Conservation (phyloP, 2,329 filamentous ascomycete genomes). For the Pyricularia sp. region DNA sequence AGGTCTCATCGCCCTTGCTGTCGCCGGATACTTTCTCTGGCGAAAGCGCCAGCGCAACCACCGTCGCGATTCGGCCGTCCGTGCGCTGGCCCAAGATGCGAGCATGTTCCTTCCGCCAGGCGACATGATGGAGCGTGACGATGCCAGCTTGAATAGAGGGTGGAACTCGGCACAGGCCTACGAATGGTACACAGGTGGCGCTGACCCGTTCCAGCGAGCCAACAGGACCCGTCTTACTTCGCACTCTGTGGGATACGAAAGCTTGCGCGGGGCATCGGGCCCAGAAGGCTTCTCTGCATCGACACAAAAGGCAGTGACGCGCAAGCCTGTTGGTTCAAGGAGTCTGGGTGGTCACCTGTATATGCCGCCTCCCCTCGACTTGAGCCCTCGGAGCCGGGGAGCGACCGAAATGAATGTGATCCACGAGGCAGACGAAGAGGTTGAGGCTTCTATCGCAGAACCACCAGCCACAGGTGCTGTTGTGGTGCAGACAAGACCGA, state of each 20-base stretch:
- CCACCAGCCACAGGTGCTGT: constrained; percentile 8
- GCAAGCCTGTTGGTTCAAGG: constrained; percentile 2
- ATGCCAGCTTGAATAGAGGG: constrained; percentile 1
- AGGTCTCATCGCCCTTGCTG: constrained; percentile 31
- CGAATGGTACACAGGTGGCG: constrained; percentile 33
- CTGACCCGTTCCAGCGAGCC: constrained; percentile 26
- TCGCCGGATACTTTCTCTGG: constrained; percentile 31
- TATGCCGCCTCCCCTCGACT: constrained; percentile 6
- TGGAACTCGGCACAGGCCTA: constrained; percentile 12
- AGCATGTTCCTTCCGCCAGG: constrained; percentile 29
- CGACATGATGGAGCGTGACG: constrained; percentile 32
- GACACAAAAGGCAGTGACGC: constrained; percentile 2
- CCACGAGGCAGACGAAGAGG: constrained; percentile 45
- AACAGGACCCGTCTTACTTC: constrained; percentile 5
- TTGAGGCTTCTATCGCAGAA: constrained; percentile 14
- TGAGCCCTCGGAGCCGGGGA: not conserved
- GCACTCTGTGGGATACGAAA: constrained; percentile 36
- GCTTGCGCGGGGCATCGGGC: constrained; percentile 22
- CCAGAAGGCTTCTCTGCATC: constrained; percentile 9
- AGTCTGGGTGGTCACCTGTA: constrained; percentile 5
- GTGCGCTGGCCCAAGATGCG: constrained; percentile 35
- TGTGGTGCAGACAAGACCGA: constrained; percentile 17
- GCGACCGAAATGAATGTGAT: constrained; percentile 42
- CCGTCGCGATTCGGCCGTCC: constrained; percentile 32
- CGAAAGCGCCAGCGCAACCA: constrained; percentile 28